phyloP scores from a whole-genome alignment of 2,329 filamentous ascomycete species.

The Tolypocladium sp. region DNA sequence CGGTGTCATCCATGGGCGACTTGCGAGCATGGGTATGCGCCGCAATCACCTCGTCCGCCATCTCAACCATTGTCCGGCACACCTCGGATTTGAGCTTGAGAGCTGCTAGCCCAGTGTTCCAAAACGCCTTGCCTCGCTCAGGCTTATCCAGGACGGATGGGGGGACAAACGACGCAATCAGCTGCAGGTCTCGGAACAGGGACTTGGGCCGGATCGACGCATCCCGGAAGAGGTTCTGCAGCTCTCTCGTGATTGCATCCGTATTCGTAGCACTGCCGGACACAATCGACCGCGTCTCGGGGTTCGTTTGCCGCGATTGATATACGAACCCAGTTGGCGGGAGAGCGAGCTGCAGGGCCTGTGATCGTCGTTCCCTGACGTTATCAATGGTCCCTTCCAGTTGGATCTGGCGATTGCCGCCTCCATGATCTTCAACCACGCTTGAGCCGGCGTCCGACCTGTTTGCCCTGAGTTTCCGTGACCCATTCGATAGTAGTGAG shows the following conservation, averaged over 20 bases:
- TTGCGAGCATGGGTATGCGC: conserved; percentile 57
- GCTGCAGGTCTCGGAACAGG: conserved; percentile 73
- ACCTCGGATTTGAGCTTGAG: conserved; percentile 83
- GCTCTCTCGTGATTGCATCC: conserved; percentile 55
- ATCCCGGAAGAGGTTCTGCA: conserved; percentile 60
- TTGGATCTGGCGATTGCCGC: conserved; percentile 29
- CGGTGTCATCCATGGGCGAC: conserved; percentile 22
- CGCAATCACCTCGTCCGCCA: conserved; percentile 44
- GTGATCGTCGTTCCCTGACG: conserved; percentile 57
- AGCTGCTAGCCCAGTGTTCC: conserved; percentile 81
- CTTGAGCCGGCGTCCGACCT: conserved; percentile 26
- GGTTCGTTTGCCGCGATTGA: conserved; percentile 29
- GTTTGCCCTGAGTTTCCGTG: conserved; percentile 25
- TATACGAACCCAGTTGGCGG: conserved; percentile 20
- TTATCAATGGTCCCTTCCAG: conserved; percentile 63
- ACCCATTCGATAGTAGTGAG: conserved; percentile 41
- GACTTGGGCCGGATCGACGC: conserved; percentile 65
- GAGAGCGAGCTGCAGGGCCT: conserved; percentile 27
- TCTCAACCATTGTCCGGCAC: conserved; percentile 67
- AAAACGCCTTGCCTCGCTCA: conserved; percentile 69
- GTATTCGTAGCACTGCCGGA: conserved; percentile 44
- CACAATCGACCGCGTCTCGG: conserved; percentile 38
- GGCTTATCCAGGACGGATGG: conserved; percentile 50
- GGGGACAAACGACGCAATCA: conserved; percentile 58
- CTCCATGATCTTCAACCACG: conserved; percentile 20